Evolutionary conservation across 2,329 filamentous ascomycete genomes (phyloP).

Genomic region (Ophiosphaerella narmari): DNA sequence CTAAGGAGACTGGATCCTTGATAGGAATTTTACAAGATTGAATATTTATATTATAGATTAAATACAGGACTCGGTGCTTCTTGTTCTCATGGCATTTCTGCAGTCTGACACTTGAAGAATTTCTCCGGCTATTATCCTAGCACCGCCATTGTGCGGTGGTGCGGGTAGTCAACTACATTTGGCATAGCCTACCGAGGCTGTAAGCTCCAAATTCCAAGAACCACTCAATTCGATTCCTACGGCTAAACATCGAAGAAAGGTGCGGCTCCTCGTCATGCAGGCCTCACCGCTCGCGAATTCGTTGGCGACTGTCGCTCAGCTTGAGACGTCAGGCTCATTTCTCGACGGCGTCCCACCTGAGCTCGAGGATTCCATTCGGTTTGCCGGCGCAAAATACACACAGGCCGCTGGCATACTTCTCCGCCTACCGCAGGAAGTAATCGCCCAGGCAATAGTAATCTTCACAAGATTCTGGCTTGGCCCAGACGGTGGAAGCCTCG

Average conservation of each 20-base stretch:
- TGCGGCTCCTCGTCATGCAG: constrained; percentile 25
- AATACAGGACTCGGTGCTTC: neutral
- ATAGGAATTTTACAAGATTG: neutral
- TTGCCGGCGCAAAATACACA: constrained; percentile 72
- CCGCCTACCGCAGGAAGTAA: constrained; percentile 80
- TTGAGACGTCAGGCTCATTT: constrained; percentile 62
- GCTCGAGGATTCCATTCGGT: constrained; percentile 73
- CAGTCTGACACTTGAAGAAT: too few species aligned
- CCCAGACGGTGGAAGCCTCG: constrained; percentile 55
- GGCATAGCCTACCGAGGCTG: constrained; percentile 8
- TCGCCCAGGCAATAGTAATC: constrained; percentile 82
- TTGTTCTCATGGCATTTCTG: too few species aligned
- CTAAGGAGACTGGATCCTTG: constrained; percentile 30
- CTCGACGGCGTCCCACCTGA: constrained; percentile 65
- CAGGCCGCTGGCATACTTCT: constrained; percentile 82
- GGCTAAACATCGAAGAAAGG: neutral
- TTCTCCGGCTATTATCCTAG: neutral
- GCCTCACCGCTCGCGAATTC: constrained; percentile 64
- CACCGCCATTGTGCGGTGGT: constrained; percentile 1
- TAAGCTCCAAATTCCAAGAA: neutral
- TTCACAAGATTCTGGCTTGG: constrained; percentile 81
- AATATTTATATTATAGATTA: too few species aligned
- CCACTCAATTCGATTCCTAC: neutral
- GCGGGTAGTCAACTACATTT: neutral
- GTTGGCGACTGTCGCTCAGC: constrained; percentile 72